Base-by-base conservation (phyloP, 31 red algal species). In the Pterothamnion heteromorphum region DNA sequence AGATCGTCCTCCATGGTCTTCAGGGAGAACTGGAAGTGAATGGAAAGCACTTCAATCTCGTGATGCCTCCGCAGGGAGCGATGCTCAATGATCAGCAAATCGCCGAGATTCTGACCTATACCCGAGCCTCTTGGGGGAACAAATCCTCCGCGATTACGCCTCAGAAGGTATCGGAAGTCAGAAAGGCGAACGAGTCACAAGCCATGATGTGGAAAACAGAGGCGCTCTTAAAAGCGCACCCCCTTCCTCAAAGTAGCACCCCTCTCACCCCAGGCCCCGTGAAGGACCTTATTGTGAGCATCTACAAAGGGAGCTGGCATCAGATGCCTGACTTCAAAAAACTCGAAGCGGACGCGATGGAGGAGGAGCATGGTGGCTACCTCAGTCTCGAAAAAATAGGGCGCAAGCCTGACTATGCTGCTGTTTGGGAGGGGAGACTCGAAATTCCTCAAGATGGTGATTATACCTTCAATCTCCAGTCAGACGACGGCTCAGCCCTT, bases 41-140 rank as follows among this genome's bases (percentile, higher is more conserved):
- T 21, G 85, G 85, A 9, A 89, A 74, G 9, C 4, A 5, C 18
- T 89, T 27, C 85, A 89, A 89, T 89, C 85, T 89, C 85, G 74
- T 89, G 39, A 89, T 89, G 85, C 85, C 85, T 74, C 85, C 85
- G 5, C 85, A 89, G 74, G 85, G 85, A 51, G 31, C 36, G 18
- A 84, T 84, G 14, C 26, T 89, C 5, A 5, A 44, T 14, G 85
- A 89, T 26, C 39, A 44, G 20, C 85, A 89, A 26, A 20, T 74
- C 18, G 85, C 36, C 9, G 39, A 51, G 14, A 72, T 89, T 74
- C 85, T 64, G 14, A 64, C 18, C 36, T 27, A 18, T 74, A 20
- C 18, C 36, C 14, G 18, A 5, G 9, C n/a, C 26, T 74, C 4
- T n/a, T 89, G n/a, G 31, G 18, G 23, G 4, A 31, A 14, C 18